Base-by-base conservation (phyloP, 2,329 filamentous ascomycete genomes). In the Fusarium virguliforme region DNA sequence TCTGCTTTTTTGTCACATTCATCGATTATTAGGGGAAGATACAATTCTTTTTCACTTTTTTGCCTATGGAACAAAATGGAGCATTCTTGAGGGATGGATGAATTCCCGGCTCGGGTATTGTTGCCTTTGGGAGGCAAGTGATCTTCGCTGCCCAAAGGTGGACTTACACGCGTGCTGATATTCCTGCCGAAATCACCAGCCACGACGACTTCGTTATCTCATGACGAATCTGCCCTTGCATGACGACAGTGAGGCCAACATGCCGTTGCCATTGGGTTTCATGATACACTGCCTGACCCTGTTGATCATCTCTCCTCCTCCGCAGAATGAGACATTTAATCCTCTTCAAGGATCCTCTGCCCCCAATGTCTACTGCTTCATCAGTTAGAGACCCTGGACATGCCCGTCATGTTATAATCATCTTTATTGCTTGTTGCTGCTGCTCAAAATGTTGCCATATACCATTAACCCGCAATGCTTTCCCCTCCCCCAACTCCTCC, bases 381-480 rank as follows among this genome's bases (percentile, higher is more conserved):
- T 46, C 12, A 13, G n/a, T n/a, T n/a, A n/a, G n/a, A n/a, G n/a
- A n/a, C n/a, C n/a, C n/a, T n/a, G n/a, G n/a, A n/a, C 50, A 64
- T 60, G 54, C 34, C 24, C 26, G 50, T 59, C 58, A 40, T 54
- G 34, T n/a, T n/a, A n/a, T 34, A 54, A 15, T 63, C 30, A 28
- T 41, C 51, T 64, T 46, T 41, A 46, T 51, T 51, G 26, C n/a
- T 51, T 32, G n/a, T 32, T 54, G 46, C 63, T 28, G 38, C 59
- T 57, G 37, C n/a, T 43, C 34, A 65, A 58, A 60, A 10, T 32
- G 41, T n/a, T 41, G 30, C 30, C 50, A 43, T 46, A 37, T 54
- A 62, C 65, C 57, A 67, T 28, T 64, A 69, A 59, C 60, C 60
- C 34, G 55, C 18, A 57, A 65, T 50, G 41, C 46, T 59, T 32